A percentile compares a stretch with the other conserved stretches of the same genome.
Conservation (phyloP, 2,329 filamentous ascomycete species). For the Calonectria multiphialidica region DNA sequence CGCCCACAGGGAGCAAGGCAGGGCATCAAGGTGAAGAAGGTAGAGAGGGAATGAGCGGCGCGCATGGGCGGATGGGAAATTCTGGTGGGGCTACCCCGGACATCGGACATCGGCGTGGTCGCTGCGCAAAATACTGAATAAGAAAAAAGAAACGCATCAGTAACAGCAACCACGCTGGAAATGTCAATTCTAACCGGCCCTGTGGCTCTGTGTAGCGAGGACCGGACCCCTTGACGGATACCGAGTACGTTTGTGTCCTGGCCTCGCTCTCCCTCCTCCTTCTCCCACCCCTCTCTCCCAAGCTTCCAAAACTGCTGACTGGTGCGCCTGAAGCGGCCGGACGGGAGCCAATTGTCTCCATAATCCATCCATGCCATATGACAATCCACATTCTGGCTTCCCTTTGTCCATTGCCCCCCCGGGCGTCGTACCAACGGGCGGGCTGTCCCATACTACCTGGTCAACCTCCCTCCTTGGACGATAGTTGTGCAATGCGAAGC, state of each 20-base stretch:
- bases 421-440: background rate
- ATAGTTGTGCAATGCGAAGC: background rate
- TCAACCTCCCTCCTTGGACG: background rate
- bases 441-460: slow-evolving; percentile 1
- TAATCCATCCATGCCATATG: slow-evolving; percentile 11
- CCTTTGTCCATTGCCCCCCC: slow-evolving; percentile 34
- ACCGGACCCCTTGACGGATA: background rate
- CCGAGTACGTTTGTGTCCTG: background rate
- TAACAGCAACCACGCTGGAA: slow-evolving; percentile 1
- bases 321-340: slow-evolving; percentile 41
- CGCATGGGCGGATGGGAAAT: background rate
- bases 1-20: background rate
- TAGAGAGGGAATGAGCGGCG: background rate
- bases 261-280: background rate
- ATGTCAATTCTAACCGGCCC: slow-evolving; percentile 22
- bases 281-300: background rate
- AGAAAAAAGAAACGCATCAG: slow-evolving; percentile 8
- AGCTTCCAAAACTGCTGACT: slow-evolving; percentile 30
- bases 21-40: background rate
- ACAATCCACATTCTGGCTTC: slow-evolving; percentile 28
- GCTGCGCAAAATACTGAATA: slow-evolving; percentile 10
- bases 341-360: slow-evolving; percentile 10
- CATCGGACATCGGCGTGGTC: slow-evolving; percentile 37
- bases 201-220: background rate
- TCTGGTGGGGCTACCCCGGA: slow-evolving; percentile 45